phyloP scores from a whole-genome alignment of 2,329 filamentous ascomycete species.

The Stagonosporopsis cucurbitacearum region DNA sequence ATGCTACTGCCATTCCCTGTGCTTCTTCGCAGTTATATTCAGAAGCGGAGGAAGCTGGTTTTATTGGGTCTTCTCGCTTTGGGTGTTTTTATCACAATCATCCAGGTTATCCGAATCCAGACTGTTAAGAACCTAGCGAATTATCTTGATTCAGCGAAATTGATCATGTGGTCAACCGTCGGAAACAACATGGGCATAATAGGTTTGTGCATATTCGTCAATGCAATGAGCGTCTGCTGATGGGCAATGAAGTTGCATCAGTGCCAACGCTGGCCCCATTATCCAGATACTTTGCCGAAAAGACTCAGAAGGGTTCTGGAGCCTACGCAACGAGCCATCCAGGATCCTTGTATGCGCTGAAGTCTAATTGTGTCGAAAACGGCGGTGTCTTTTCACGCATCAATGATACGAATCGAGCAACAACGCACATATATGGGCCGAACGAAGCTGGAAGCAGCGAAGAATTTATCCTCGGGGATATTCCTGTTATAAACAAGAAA shows the following conservation, averaged over 20 bases:
- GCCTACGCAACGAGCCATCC: slow-evolving; percentile 8
- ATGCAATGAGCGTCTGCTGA: no score
- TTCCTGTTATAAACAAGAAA: slow-evolving; percentile 13
- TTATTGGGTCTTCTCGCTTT: slow-evolving; percentile 20
- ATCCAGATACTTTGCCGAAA: slow-evolving; percentile 26
- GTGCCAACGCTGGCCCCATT: slow-evolving; percentile 23
- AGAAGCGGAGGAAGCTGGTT: slow-evolving; percentile 22
- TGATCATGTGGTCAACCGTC: slow-evolving; percentile 27
- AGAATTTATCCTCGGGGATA: slow-evolving; percentile 14
- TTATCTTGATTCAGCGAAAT: slow-evolving; percentile 22
- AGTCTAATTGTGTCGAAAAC: slow-evolving; percentile 1
- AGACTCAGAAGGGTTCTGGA: slow-evolving; percentile 16
- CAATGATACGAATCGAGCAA: background rate
- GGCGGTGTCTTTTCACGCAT: slow-evolving; percentile 7
- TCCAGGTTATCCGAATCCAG: slow-evolving; percentile 22
- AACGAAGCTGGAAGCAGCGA: slow-evolving; percentile 10
- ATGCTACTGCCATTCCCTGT: slow-evolving; percentile 26
- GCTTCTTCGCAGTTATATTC: slow-evolving; percentile 18
- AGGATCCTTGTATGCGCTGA: slow-evolving; percentile 14
- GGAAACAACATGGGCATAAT: slow-evolving; percentile 29
- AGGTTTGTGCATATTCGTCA: background rate
- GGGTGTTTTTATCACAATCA: slow-evolving; percentile 25
- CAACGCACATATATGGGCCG: background rate
- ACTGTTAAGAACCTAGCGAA: slow-evolving; percentile 22
- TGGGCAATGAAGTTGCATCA: slow-evolving; percentile 6